Percentiles rank a stretch among this genome's conserved stretches.
Evolutionary conservation across 441 rosid species (phyloP).

Genomic region (Viola pubescens): DNA sequence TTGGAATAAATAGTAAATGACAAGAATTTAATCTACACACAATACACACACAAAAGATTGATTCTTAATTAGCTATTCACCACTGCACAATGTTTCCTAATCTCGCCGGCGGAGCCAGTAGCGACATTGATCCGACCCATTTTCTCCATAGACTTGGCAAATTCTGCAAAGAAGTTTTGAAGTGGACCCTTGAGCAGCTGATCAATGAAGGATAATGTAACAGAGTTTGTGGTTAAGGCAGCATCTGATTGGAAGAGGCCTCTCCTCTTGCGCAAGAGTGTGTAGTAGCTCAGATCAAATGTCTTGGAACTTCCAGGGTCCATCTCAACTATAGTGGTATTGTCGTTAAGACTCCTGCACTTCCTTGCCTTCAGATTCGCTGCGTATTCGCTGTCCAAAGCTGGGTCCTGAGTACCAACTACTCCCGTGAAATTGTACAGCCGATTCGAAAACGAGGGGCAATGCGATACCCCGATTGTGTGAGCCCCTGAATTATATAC

Average conservation of each 20-base stretch:
- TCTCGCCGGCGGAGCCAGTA: constrained; percentile 54
- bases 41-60: not conserved
- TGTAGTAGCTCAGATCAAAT: constrained; percentile 66
- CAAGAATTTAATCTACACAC: not conserved
- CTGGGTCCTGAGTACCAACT: constrained; percentile 45
- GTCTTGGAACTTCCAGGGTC: constrained; percentile 68
- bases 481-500: constrained; percentile 50
- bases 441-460: constrained; percentile 42
- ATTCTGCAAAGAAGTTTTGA: constrained; percentile 38
- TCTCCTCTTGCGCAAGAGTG: constrained; percentile 43
- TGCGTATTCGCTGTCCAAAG: constrained; percentile 58
- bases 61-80: constrained; percentile 25
- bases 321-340: constrained; percentile 55
- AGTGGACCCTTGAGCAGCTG: constrained; percentile 41
- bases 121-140: constrained; percentile 54
- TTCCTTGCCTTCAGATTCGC: constrained; percentile 51
- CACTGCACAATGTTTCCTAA: constrained; percentile 57
- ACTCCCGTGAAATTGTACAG: constrained; percentile 59
- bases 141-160: constrained; percentile 72
- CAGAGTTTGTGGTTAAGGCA: constrained; percentile 52
- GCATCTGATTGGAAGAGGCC: constrained; percentile 70
- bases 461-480: constrained; percentile 68
- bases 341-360: constrained; percentile 50
- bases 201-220: constrained; percentile 33
- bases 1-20: no score